Evolutionary conservation across 1,284 basidiomycete species (phyloP), one percentile per base, ranked within the genome.

Genomic region (Coniferiporia weirii): DNA sequence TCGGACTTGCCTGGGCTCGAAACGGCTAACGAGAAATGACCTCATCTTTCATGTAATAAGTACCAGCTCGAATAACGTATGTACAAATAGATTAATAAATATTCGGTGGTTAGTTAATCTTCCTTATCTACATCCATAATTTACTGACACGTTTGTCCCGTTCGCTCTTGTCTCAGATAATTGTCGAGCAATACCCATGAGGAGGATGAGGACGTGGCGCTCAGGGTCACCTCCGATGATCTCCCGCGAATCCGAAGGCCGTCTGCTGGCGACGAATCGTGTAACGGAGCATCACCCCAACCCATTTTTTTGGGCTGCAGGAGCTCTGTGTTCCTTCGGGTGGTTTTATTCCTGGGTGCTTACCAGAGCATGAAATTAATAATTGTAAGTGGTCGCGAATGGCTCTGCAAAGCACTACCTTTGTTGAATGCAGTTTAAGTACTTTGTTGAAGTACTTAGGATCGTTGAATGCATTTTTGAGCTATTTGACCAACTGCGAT

Each of bases 1-100:
- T 57, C 59, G 54, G 71, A 74, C 54, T 60, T 73, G 59, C 61
- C 65, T 35, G 36, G 44, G 34, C 27, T 40, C 38, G 38, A 15
- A 15, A 9, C 38, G 9, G 38, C 38, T 40, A 40, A 40, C 15
- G 15, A 10, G 12, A 12, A 40, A 12, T 40, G 38, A 40, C 38
- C 38, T 4, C 38, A 12, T 12, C 9, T 40, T 40, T 40, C 27
- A 27, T n/a, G n/a, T n/a, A n/a, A n/a, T 6, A 7, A 38, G 36
- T 38, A 40, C 15, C 8, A 40, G 38, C 38, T 12, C 2, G 15
- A 9, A 40, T 15, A 40, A 40, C 12, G 38, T 40, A 15, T 40
- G 15, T 40, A 40, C 15, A 12, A 12, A 40, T 40, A 27, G 27
- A 27, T 27, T 27, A 27, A 27, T 27, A 27, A 27, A 27, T 27